A percentile compares a stretch with the other conserved stretches of the same genome.
These are phyloP conservation scores for Plectosphaerella cucumerina DNA, from an alignment of 2,329 filamentous ascomycete species.

Conservation along the genomic window DNA sequence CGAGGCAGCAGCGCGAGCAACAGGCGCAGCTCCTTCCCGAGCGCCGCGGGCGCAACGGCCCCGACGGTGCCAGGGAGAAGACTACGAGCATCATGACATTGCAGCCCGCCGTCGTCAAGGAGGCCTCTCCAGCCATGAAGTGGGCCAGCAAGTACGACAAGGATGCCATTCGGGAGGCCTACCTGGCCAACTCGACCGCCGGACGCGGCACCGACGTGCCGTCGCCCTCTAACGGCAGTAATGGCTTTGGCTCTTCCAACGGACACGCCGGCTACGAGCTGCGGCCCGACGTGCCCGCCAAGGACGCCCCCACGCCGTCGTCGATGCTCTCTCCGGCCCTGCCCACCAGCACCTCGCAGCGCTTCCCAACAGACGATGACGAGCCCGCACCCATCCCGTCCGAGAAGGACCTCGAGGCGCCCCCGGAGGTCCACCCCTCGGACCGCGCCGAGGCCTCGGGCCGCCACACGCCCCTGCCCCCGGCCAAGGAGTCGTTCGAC, in stretches of 20 bases:
- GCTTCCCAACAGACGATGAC: neutral
- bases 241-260: slow-evolving; percentile 20
- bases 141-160: slow-evolving; percentile 97
- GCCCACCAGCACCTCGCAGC: slow-evolving; percentile 5
- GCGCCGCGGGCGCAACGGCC: slow-evolving; percentile 52
- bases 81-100: slow-evolving; percentile 88
- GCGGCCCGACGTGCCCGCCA: slow-evolving; percentile 37
- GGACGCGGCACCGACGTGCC: slow-evolving; percentile 59
- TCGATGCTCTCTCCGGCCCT: slow-evolving; percentile 19
- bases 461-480: slow-evolving; percentile 33
- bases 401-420: slow-evolving; percentile 32
- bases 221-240: slow-evolving; percentile 36
- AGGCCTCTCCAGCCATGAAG: slow-evolving; percentile 91
- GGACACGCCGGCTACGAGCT: slow-evolving; percentile 26
- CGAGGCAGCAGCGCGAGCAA: slow-evolving; percentile 48
- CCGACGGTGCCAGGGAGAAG: slow-evolving; percentile 59
- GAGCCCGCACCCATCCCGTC: slow-evolving; percentile 14
- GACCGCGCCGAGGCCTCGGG: slow-evolving; percentile 25
- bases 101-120: slow-evolving; percentile 77
- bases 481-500: slow-evolving; percentile 29
- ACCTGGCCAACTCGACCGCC: slow-evolving; percentile 68
- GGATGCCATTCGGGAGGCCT: slow-evolving; percentile 78
- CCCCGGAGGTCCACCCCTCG: slow-evolving; percentile 28
- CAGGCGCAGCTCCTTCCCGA: slow-evolving; percentile 23
- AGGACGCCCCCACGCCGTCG: slow-evolving; percentile 21